Conservation (phyloP, 805 yeast genomes). For the Scheffersomyces ergatensis region DNA sequence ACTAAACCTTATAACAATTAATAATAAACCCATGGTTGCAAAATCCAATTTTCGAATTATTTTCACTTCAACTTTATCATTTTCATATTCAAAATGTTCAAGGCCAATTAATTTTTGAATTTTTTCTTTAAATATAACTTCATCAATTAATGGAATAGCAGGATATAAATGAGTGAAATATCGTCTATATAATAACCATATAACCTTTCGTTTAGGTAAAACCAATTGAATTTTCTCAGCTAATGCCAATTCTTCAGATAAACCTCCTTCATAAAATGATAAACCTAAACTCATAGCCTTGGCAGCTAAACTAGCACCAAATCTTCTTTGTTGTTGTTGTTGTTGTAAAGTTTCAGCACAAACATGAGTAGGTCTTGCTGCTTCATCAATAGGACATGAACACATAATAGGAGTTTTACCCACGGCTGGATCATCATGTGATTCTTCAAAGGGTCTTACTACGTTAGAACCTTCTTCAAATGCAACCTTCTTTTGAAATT, state of each 20-base stretch:
- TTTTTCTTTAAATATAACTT: constrained; percentile 23
- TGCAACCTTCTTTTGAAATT: constrained; percentile 6
- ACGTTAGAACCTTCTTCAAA: constrained; percentile 12
- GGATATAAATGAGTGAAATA: constrained; percentile 44
- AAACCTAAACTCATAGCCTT: constrained; percentile 21
- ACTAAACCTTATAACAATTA: constrained; percentile 30
- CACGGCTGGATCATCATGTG: neutral
- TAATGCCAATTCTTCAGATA: constrained; percentile 21
- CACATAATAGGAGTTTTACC: neutral
- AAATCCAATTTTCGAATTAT: constrained; percentile 28
- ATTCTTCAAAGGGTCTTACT: neutral
- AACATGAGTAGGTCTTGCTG: neutral
- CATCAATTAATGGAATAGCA: constrained; percentile 43
- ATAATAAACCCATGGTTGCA: constrained; percentile 29
- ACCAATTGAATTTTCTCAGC: constrained; percentile 28
- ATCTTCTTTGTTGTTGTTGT: neutral
- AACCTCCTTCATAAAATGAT: constrained; percentile 26
- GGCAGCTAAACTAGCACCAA: constrained; percentile 5
- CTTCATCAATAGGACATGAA: neutral
- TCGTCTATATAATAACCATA: constrained; percentile 38
- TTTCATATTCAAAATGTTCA: constrained; percentile 11
- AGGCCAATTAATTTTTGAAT: constrained; percentile 7
- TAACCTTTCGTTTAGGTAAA: constrained; percentile 33
- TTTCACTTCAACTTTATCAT: constrained; percentile 20
- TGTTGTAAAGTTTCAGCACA: neutral